Base-by-base conservation (phyloP, 2,329 filamentous ascomycete species). In the Microdochium trichocladiopsis region DNA sequence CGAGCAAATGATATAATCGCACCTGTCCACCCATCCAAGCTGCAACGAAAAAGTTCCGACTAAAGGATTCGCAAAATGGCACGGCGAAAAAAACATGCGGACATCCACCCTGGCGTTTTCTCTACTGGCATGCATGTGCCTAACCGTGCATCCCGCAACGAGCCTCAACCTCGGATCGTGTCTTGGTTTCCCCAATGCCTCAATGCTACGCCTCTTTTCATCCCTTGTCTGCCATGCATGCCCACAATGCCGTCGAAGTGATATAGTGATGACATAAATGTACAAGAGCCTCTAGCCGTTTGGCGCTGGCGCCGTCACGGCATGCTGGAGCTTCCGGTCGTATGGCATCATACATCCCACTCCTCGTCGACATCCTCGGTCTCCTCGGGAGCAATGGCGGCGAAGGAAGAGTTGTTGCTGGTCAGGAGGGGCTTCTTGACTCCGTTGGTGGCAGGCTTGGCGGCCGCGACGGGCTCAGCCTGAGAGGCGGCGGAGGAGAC, bases 401-500 rank as follows among this genome's bases (percentile, higher is more conserved):
- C 64, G 48, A 66, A 67, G 3, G 65, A 66, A 25, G 64, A 67
- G 58, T 48, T 63, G 57, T 57, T 66, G 58, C 58, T 67, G 14
- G 59, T 57, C 23, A 66, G 28, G 41, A 60, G 55, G 16, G 64
- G 62, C 55, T 65, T 66, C 56, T 63, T 66, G 16, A 55, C 50
- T 45, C 60, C 58, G 49, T 64, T 66, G 37, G 57, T 51, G 9
- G 61, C 47, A 41, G 60, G 48, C 49, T 63, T 61, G 47, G 55
- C 50, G 25, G 50, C 41, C 21, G 57, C 47, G 18, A 49, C 52
- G 18, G 59, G 50, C 21, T 60, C 55, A 52, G 61, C 52, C 5
- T 60, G 51, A 45, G 60, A 56, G 52, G 74, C 69, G 43, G 69
- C 66, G 21, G 60, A 56, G 52, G 74, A 69, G 43, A 69, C 66